Conservation (phyloP, 352 stramenopile species). For the Ochromonadaceae sp. region DNA sequence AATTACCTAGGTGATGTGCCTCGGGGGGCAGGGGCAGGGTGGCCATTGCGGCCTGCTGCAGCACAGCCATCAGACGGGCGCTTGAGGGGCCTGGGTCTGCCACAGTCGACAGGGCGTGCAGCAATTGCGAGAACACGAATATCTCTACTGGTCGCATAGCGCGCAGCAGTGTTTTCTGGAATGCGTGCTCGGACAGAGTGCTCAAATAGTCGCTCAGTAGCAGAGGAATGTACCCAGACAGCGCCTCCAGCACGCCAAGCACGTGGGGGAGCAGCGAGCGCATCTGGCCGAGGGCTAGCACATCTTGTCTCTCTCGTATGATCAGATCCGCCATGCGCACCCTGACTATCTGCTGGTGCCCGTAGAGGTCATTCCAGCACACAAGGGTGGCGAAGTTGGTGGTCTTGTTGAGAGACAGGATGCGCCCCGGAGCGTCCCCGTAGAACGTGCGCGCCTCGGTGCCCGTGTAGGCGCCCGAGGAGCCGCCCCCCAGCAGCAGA, state of each 20-base stretch:
- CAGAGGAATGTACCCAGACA: not conserved
- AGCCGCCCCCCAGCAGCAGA: not conserved
- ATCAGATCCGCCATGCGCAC: not conserved
- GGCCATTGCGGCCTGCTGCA: too few relatives aligned
- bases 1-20: too few relatives aligned
- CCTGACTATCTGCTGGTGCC: not conserved
- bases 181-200: not conserved
- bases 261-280: not conserved
- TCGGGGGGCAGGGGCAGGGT: too few relatives aligned
- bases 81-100: too few relatives aligned
- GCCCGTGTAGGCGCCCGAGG: not conserved
- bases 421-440: not conserved
- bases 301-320: not conserved
- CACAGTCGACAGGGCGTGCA: not conserved
- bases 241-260: not conserved
- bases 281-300: not conserved
- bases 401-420: conserved; percentile 2
- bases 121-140: not conserved
- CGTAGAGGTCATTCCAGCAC: not conserved
- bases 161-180: not conserved
- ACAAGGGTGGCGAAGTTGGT: not conserved
- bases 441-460: not conserved
- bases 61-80: too few relatives aligned
- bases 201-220: not conserved
- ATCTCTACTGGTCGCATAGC: not conserved